Conservation (phyloP, 495 filamentous ascomycete genomes). For the Aspergillus baeticus region DNA sequence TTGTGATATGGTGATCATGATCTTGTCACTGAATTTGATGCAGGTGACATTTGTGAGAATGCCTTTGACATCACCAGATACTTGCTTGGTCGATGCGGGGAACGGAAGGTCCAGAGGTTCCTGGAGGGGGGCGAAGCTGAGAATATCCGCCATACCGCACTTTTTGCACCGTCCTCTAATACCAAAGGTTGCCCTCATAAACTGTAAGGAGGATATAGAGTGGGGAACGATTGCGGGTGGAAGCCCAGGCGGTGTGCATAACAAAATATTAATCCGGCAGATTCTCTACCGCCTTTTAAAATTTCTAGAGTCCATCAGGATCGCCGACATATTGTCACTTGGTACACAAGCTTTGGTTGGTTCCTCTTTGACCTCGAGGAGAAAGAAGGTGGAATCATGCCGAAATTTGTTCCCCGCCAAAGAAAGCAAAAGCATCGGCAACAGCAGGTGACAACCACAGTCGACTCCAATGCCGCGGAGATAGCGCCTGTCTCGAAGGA, state of each 20-base stretch:
- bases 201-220: too few species aligned
- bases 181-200: too few species aligned
- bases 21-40: constrained; percentile 83
- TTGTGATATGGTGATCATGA: constrained; percentile 87
- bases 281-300: constrained; percentile 19
- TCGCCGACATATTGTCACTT: not conserved
- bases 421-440: constrained; percentile 67
- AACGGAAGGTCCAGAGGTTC: constrained; percentile 54
- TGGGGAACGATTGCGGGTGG: too few species aligned
- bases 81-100: constrained; percentile 72
- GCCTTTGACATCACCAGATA: constrained; percentile 61
- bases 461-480: constrained; percentile 71
- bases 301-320: constrained; percentile 16
- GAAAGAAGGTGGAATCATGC: constrained; percentile 46
- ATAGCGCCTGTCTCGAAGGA: constrained; percentile 63
- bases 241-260: constrained; percentile 20
- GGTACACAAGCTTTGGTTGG: not conserved
- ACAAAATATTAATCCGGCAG: constrained; percentile 17
- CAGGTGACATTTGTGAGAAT: constrained; percentile 68
- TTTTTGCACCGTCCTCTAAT: not conserved
- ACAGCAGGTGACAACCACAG: constrained; percentile 34
- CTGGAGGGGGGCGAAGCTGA: constrained; percentile 32
- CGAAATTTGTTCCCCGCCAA: constrained; percentile 74
- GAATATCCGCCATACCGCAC: constrained; percentile 29
- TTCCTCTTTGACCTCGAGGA: constrained; percentile 5